Evolutionary conservation across 202 grass and related monocot genomes (phyloP).

Genomic region (Digitaria exilis): DNA sequence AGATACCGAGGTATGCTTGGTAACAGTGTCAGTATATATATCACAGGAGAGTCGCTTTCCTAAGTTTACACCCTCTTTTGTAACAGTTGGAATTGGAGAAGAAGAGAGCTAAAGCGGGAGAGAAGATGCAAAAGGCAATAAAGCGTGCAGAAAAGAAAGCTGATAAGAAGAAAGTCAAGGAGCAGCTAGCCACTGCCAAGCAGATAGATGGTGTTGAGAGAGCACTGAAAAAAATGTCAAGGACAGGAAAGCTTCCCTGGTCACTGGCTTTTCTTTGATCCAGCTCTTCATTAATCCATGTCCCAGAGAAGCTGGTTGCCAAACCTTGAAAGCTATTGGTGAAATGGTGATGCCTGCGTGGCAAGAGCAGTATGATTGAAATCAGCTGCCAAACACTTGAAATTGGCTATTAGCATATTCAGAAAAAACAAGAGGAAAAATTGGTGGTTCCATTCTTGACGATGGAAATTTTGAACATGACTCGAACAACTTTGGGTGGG

Average conservation of each 20-base stretch:
- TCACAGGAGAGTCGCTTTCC: background rate
- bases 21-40: no score
- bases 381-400: conserved; percentile 13
- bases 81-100: conserved; percentile 68
- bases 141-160: conserved; percentile 58
- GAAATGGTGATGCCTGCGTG: conserved; percentile 27
- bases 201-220: conserved; percentile 54
- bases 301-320: conserved; percentile 34
- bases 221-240: conserved; percentile 67
- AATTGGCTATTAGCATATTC: background rate
- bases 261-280: conserved; percentile 67
- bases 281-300: conserved; percentile 39
- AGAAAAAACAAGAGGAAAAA: background rate
- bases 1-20: conserved; percentile 53
- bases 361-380: conserved; percentile 31
- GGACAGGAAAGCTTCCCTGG: conserved; percentile 72
- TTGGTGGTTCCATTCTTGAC: conserved; percentile 20
- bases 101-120: conserved; percentile 49
- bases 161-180: conserved; percentile 67
- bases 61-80: conserved; percentile 31
- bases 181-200: conserved; percentile 53
- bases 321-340: conserved; percentile 30
- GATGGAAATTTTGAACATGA: conserved; percentile 31
- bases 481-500: conserved; percentile 2
- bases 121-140: conserved; percentile 68